Percentiles rank a stretch among this genome's conserved stretches.
Conservation (phyloP, 176 grass and related monocot species). For the Microstegium vimineum region DNA sequence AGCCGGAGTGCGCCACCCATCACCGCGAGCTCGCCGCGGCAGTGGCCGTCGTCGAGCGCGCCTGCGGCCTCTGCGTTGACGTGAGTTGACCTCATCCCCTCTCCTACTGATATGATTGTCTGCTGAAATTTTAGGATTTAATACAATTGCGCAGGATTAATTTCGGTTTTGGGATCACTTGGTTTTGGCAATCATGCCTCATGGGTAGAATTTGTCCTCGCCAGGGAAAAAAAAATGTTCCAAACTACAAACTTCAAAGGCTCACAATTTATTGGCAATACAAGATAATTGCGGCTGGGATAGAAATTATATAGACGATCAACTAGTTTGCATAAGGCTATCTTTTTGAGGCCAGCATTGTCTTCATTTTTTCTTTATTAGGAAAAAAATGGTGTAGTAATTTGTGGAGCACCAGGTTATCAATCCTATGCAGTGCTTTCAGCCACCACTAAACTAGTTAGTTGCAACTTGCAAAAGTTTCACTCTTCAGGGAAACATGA, state of each 20-base stretch:
- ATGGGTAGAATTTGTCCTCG: neutral
- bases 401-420: neutral
- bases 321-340: constrained; percentile 5
- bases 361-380: neutral
- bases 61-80: constrained; percentile 78
- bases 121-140: neutral
- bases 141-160: neutral
- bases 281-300: neutral
- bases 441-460: neutral
- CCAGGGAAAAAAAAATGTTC: neutral
- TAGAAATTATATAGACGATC: neutral
- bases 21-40: constrained; percentile 62
- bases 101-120: neutral
- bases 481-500: neutral
- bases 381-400: neutral
- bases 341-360: neutral
- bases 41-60: constrained; percentile 55
- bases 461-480: neutral
- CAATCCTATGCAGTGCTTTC: neutral
- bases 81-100: constrained; percentile 36
- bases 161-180: neutral
- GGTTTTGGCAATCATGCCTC: neutral
- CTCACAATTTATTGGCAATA: neutral
- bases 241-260: neutral
- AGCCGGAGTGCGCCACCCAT: constrained; percentile 39